Conservation (phyloP, 2,329 filamentous ascomycete species). For the Pseudophaeomoniella oleicola region DNA sequence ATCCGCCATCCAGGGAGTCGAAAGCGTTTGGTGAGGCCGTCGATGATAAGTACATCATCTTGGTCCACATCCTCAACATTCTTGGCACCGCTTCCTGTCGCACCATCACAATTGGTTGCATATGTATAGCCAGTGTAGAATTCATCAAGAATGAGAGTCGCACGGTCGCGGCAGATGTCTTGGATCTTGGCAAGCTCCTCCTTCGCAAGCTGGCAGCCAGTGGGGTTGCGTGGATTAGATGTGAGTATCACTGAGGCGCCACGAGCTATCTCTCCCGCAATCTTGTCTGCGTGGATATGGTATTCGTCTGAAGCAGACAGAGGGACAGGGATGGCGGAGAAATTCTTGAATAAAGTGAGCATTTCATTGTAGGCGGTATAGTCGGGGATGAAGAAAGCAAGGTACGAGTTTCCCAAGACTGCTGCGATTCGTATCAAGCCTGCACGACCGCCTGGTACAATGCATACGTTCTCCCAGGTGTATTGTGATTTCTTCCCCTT, state of each 20-base stretch:
- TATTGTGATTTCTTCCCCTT: constrained; percentile 79
- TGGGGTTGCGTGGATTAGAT: constrained; percentile 90
- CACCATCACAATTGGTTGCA: constrained; percentile 78
- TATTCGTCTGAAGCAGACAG: constrained; percentile 76
- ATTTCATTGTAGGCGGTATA: constrained; percentile 98
- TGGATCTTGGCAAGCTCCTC: constrained; percentile 82
- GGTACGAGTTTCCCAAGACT: constrained; percentile 79
- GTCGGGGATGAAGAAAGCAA: constrained; percentile 88
- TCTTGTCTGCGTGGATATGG: constrained; percentile 85
- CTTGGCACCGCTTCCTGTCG: constrained; percentile 74
- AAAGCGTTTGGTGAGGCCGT: constrained; percentile 93
- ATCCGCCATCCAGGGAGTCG: constrained; percentile 92
- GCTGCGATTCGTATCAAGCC: constrained; percentile 90
- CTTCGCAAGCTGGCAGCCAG: constrained; percentile 72
- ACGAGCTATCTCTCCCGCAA: constrained; percentile 77
- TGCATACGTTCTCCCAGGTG: constrained; percentile 94
- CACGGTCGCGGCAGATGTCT: constrained; percentile 78
- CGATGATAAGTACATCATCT: constrained; percentile 86
- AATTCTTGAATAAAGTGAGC: constrained; percentile 88
- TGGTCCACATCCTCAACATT: constrained; percentile 78
- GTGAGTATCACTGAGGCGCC: constrained; percentile 82
- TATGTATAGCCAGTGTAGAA: constrained; percentile 98
- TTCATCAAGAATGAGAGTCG: constrained; percentile 88
- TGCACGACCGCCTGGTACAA: constrained; percentile 62
- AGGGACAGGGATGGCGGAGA: constrained; percentile 74